Evolutionary conservation across 805 yeast genomes (phyloP), one percentile per base, ranked within the genome.

Genomic region (Tetrapisispora taiwanensis): DNA sequence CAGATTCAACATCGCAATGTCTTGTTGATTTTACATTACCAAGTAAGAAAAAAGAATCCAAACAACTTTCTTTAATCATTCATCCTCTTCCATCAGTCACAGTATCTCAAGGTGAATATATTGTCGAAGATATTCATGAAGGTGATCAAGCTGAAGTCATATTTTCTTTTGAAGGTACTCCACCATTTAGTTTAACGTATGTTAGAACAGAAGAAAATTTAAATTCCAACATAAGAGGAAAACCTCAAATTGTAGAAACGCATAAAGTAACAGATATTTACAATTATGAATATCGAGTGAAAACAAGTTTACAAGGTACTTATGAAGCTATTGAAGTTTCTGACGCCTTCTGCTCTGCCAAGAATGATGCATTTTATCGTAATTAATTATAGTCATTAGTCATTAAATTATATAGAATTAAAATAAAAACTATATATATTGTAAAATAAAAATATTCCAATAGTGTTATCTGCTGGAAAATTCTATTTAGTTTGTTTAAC

Each of bases 141-240:
- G 98, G 97, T 39, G 98, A 92, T 52, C 85, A 84, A 56, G 89
- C 94, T 1, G 95, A 88, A 58, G 78, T 92, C 39, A 74, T 74
- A 2, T 90, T 92, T 65, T 74, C 78, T 18, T 84, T 92, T 55
- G 74, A 75, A 30, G 98, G 98, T 14, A 75, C 79, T 0, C 95
- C 97, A 10, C 99, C 99, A 12, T 92, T 90, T 68, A 69, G 80
- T 34, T 72, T 92, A 51, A 84, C 89, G 1, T 92, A 89, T 58
- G 83, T 83, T 8, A 75, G 97, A 58, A 80, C 84, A 6, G 75
- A 76, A 44, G 74, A 73, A 39, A 49, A 61, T 15, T 69, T 63
- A 19, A 68, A 63, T 14, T 59, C 56, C 30, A 55, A 63, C 32
- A 71, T 70, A 13, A 65, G 65, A 42, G 68, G 66, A 74, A 78